These are phyloP conservation scores for Beauveria australis DNA, from an alignment of 2,329 filamentous ascomycete species.

Conservation along the genomic window DNA sequence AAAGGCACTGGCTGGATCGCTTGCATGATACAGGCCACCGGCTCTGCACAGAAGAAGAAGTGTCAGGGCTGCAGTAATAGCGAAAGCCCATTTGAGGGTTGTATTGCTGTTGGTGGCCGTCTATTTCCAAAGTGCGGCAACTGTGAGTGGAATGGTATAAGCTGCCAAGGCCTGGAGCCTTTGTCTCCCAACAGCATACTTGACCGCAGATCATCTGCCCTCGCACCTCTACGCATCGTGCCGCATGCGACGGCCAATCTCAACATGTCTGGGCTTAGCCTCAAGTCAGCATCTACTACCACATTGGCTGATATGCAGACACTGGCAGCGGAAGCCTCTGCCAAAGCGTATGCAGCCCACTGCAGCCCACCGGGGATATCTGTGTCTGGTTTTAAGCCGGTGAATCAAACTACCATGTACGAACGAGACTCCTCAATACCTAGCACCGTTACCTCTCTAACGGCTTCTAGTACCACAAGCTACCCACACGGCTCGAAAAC, in stretches of 20 bases:
- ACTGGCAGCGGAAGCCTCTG: neutral
- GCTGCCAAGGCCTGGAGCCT: conserved; percentile 22
- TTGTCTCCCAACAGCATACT: neutral
- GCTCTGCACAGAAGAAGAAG: conserved; percentile 29
- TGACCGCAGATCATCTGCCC: neutral
- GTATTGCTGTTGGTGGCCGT: conserved; percentile 33
- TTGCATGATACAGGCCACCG: conserved; percentile 43
- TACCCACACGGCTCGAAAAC: neutral
- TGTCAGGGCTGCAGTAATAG: conserved; percentile 35
- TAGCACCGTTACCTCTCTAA: neutral
- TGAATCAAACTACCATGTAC: neutral
- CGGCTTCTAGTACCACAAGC: neutral
- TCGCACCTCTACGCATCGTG: neutral
- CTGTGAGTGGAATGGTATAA: conserved; percentile 40
- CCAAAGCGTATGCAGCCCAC: neutral
- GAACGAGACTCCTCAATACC: neutral
- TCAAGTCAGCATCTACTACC: neutral
- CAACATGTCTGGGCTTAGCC: neutral
- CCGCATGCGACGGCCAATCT: neutral
- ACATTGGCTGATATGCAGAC: neutral
- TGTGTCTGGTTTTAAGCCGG: neutral
- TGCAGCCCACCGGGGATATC: neutral
- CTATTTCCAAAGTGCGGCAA: conserved; percentile 42
- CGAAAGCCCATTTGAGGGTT: conserved; percentile 36
- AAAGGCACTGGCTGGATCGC: conserved; percentile 39